Evolutionary conservation across 176 grass and related monocot species (phyloP).

Genomic region (Themeda triandra): DNA sequence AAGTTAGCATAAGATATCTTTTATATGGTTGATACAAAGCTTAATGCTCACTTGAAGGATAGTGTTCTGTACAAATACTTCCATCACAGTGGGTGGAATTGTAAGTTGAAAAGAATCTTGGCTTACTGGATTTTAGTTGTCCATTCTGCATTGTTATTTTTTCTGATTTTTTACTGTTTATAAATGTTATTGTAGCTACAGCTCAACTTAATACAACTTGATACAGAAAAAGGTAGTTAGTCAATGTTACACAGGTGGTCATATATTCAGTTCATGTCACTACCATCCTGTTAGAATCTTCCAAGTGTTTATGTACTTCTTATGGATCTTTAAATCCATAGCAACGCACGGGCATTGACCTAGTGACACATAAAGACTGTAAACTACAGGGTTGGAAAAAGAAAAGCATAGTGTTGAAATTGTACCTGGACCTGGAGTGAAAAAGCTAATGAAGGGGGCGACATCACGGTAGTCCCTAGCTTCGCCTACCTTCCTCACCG

Average conservation of each 20-base stretch:
- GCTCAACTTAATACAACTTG: background rate
- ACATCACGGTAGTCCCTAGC: background rate
- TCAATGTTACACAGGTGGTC: background rate
- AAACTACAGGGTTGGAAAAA: background rate
- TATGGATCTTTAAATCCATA: too few species aligned
- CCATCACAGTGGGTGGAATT: background rate
- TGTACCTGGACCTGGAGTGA: background rate
- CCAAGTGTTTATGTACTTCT: too few species aligned
- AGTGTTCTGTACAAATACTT: too few species aligned
- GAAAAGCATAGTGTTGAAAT: too few species aligned
- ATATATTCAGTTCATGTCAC: background rate
- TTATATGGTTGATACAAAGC: too few species aligned
- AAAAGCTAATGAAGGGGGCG: background rate
- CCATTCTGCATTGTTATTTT: background rate
- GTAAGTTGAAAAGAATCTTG: too few species aligned
- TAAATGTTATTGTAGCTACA: background rate
- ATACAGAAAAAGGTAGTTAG: slow-evolving; percentile 6
- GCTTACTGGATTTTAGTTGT: too few species aligned
- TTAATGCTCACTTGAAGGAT: too few species aligned
- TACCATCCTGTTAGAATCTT: too few species aligned
- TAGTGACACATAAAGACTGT: too few species aligned
- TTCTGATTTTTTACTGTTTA: background rate
- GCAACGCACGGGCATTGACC: too few species aligned
- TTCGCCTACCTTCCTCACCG: background rate
- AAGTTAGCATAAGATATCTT: too few species aligned